Base-by-base conservation (phyloP, 1,139 yeast genomes). In the Saccharomycopsis hybrid region DNA sequence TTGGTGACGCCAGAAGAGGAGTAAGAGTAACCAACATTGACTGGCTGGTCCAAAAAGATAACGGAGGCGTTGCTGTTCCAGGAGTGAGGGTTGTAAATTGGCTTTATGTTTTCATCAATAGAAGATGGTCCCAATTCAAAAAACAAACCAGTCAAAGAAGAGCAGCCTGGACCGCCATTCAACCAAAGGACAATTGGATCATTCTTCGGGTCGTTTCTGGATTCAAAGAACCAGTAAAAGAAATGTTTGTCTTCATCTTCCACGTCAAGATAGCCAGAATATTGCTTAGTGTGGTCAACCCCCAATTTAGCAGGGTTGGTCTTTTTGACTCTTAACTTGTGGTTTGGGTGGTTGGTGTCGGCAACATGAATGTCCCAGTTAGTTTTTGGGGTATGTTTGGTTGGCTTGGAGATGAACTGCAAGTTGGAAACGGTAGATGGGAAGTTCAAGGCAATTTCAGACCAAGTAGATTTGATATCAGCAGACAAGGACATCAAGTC, bases 1-100 rank as follows among this genome's bases (percentile, higher is more conserved):
- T 79, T 78, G 40, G 88, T 74, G 44, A 85, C 88, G 27, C 61
- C 56, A 8, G 69, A 63, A 9, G 73, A 71, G 18, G 94, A 84
- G 69, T 88, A 89, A 5, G 96, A 88, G 70, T 81, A 89, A 44
- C 97, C 97, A 48, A 86, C 95, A 56, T 88, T 87, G 50, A 89
- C 95, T 1, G 97, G 97, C 69, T 89, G 97, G 67, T 90, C 97
- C 61, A 90, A 76, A 73, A 86, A 90, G 62, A 90, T 86, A 41
- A 89, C 92, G 18, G 92, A 78, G 28, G 97, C 96, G 62, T 88
- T 88, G 58, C 78, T 72, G 68, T 88, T 89, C 96, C 96, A 89
- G 9, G 95, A 77, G 68, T 78, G 70, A 43, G 90, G 90, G 70
- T 88, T 88, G 67, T 71, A 72, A 50, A 81, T 77, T 31, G 95